Evolutionary conservation across 371 early-diverging fungal genomes (phyloP), one percentile per base, ranked within the genome.

Genomic region (Massospora cicadina): DNA sequence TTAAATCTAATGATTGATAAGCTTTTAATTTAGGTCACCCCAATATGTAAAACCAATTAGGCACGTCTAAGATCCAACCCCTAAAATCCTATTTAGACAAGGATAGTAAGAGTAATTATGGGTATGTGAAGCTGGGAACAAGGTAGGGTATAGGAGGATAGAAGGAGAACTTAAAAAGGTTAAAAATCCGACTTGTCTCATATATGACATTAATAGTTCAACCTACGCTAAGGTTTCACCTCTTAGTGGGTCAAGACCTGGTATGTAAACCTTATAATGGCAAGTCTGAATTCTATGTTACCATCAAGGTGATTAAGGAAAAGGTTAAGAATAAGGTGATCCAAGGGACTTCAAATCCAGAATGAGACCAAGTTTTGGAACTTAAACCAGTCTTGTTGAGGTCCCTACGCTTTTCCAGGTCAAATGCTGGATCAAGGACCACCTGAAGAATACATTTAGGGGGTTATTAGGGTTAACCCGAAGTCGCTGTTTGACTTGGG

Each of bases 331-430:
- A 88, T 26, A 74, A 80, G 25, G 80, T 85, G 2, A 68, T 86
- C 63, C 71, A 77, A 63, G 79, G 84, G 63, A 83, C 77, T 12
- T 69, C 89, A 56, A 79, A 83, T 63, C 91, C 91, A 0, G 77
- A 75, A 26, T 91, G 91, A 89, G 78, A 87, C 64, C 78, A 74
- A 10, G 71, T 77, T 57, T 87, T 87, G 69, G 86, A 85, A 33
- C 76, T 87, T 69, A 72, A 72, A n/a, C 56, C 83, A 29, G 71
- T 77, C 21, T 67, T n/a, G 70, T 69, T 53, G 74, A 76, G 24
- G 65, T 73, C 17, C 79, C 80, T 0, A 70, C 69, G 2, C 62
- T 71, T 7, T 68, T 81, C 53, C 68, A 72, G 24, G 70, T 81
- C 26, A 78, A 76, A 25, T 77, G 83, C 26, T 81, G 83, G 82